Evolutionary conservation across 179 eudicot genomes (phyloP), one percentile per base, ranked within the genome.

Genomic region (Silene coronaria): DNA sequence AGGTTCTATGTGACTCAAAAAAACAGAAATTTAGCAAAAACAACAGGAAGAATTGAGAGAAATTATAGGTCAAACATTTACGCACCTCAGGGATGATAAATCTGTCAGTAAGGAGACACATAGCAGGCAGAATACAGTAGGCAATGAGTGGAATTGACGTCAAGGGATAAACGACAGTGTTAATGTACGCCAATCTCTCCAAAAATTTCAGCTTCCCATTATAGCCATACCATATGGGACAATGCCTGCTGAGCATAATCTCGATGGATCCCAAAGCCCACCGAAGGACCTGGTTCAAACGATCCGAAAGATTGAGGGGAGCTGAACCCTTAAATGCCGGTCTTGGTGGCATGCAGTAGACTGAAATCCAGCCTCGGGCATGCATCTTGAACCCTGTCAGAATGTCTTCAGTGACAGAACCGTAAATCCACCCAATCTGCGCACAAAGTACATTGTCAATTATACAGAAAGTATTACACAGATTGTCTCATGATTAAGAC

Each of bases 401-500:
- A 83, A 92, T 92, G 86, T 92, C 97, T 88, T 92, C 97, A 14
- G 97, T 91, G 64, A 91, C 97, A 0, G 97, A 91, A 45, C 97
- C 97, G 72, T 92, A 92, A 65, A 92, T 92, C 97, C 97, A 92
- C 63, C 97, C 97, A 85, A 92, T 89, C 97, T 92, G 89, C 59
- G 70, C 38, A 26, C 13, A 64, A 24, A 60, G 30, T 12, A 23
- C 14, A 45, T 13, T 30, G 21, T 53, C 22, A 46, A 23, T 46
- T 48, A 12, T 6, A 4, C 57, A 51, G n/a, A 12, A 13, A 14
- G 7, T 38, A 38, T 8, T 38, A 38, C 9, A 38, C 10, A 17
- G 57, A 53, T 53, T 53, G 6, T 53, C 58, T 53, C 48, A 17
- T 13, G 58, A 53, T 16, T 16, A 16, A 53, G 7, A 16, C 57